Percentiles rank a stretch among this genome's conserved stretches.
phyloP scores from a whole-genome alignment of 139 green algal species.

The Chlorella ohadii region DNA sequence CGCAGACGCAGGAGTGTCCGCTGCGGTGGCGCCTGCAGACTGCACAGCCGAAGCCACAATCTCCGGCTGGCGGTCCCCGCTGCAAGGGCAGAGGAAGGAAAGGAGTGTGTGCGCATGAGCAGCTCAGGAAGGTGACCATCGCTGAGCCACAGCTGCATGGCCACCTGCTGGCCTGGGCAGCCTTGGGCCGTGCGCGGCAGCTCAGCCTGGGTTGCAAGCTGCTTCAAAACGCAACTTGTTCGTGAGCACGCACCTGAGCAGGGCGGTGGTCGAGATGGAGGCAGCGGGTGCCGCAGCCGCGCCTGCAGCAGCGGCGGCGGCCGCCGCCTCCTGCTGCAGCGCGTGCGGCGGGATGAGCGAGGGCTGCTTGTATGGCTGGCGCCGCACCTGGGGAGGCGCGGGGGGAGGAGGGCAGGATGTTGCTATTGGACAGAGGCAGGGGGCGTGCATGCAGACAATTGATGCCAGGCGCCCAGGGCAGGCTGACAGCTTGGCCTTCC shows the following conservation, averaged over 20 bases:
- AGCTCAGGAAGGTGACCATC: too few relatives aligned
- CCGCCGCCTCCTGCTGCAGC: background rate
- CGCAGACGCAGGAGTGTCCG: background rate
- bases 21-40: background rate
- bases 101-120: too few relatives aligned
- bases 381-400: constrained; percentile 1
- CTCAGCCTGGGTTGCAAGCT: too few relatives aligned
- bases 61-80: constrained; percentile 12
- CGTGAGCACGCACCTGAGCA: constrained; percentile 36
- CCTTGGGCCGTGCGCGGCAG: too few relatives aligned
- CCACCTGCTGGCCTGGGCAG: too few relatives aligned
- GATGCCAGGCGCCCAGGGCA: too few relatives aligned
- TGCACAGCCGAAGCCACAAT: background rate
- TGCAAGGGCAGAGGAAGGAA: background rate
- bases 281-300: constrained; percentile 1
- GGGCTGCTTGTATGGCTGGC: constrained; percentile 32
- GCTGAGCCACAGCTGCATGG: too few relatives aligned
- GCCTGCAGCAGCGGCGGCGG: background rate
- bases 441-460: too few relatives aligned
- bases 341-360: constrained; percentile 43
- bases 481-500: too few relatives aligned
- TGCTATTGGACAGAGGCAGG: too few relatives aligned
- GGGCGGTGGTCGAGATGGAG: constrained; percentile 43
- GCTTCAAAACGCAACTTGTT: too few relatives aligned
- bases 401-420: background rate